A percentile compares a stretch with the other conserved stretches of the same genome.
Conservation (phyloP, 2,329 filamentous ascomycete species). For the Achaetomium macrosporum region DNA sequence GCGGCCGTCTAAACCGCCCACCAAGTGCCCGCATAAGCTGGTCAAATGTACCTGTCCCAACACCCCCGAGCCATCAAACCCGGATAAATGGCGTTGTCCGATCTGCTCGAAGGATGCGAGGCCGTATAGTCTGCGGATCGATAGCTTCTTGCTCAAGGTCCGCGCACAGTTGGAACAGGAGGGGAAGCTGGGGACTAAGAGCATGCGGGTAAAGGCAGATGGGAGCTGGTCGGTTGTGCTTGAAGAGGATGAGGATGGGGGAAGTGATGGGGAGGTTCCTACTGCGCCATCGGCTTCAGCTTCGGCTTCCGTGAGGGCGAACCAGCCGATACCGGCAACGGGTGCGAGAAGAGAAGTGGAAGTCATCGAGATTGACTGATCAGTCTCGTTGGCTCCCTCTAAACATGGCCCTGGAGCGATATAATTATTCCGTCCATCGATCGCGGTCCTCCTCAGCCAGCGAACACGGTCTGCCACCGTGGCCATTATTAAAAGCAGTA, state of each 20-base stretch:
- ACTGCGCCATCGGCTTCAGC: neutral
- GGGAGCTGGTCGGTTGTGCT: conserved; percentile 56
- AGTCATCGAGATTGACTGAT: conserved; percentile 21
- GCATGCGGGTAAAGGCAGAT: conserved; percentile 58
- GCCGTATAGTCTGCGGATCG: conserved; percentile 63
- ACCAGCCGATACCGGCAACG: neutral
- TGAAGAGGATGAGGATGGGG: conserved; percentile 29
- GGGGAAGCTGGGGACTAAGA: conserved; percentile 45
- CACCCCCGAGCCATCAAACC: conserved; percentile 43
- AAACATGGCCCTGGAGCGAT: too few species aligned
- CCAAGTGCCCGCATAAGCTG: conserved; percentile 31
- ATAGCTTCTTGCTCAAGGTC: conserved; percentile 66
- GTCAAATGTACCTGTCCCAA: conserved; percentile 34
- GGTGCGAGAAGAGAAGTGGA: conserved; percentile 13
- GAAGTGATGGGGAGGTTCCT: conserved; percentile 26
- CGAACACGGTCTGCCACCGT: too few species aligned
- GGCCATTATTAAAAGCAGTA: too few species aligned
- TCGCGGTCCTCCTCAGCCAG: too few species aligned
- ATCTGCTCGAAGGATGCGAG: conserved; percentile 74
- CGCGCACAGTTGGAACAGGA: conserved; percentile 46
- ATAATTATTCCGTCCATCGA: too few species aligned
- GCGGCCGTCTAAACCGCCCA: conserved; percentile 43
- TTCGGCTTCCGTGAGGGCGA: neutral
- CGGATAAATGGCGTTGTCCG: conserved; percentile 81
- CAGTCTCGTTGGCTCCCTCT: neutral